Conservation (phyloP, 164 flowering plant species). For the Paratinospora sagittata region DNA sequence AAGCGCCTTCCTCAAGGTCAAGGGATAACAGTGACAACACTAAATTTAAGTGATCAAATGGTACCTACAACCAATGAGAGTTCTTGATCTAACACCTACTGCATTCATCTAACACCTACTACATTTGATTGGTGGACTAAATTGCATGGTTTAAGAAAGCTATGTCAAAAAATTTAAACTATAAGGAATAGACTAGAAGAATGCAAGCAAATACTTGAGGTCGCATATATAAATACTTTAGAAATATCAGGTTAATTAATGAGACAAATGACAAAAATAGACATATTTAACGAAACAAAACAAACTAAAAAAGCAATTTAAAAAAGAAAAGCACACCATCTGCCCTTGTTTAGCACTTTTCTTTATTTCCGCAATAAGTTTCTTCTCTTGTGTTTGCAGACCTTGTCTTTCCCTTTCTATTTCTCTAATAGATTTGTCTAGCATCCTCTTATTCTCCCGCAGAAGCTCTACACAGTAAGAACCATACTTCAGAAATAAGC, state of each 20-base stretch:
- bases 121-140: too few species aligned
- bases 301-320: background rate
- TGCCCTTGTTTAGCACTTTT: conserved; percentile 96
- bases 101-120: too few species aligned
- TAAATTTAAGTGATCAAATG: too few species aligned
- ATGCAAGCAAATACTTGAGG: background rate
- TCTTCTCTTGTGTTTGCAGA: conserved; percentile 87
- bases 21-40: too few species aligned
- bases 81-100: too few species aligned
- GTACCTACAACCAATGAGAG: too few species aligned
- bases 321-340: conserved; percentile 50
- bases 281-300: background rate
- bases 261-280: background rate
- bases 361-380: conserved; percentile 82
- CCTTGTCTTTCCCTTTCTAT: conserved; percentile 97
- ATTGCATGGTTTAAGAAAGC: too few species aligned
- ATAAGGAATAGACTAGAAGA: too few species aligned
- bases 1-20: too few species aligned
- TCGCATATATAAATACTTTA: background rate
- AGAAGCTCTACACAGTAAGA: conserved; percentile 52
- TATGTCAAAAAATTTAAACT: too few species aligned
- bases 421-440: conserved; percentile 88
- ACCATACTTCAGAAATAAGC: conserved; percentile 2
- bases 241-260: too few species aligned
- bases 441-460: conserved; percentile 96